Conservation (phyloP, 192 early-diverging fungal genomes). For the Backusella liffmaniae region DNA sequence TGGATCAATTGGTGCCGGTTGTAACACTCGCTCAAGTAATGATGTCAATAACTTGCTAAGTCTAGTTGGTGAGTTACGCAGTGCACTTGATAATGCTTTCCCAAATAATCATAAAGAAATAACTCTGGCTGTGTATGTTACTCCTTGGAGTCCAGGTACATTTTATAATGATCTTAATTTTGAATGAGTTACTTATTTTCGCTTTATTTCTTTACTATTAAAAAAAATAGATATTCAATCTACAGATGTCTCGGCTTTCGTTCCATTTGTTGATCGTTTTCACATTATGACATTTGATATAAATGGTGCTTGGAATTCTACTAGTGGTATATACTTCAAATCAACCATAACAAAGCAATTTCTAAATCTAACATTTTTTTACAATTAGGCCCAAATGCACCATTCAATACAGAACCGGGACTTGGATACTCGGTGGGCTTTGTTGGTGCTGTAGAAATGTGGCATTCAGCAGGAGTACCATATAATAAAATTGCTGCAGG, state of each 20-base stretch:
- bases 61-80: conserved; percentile 59
- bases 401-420: conserved; percentile 30
- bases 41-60: conserved; percentile 63
- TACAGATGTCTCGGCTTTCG: conserved; percentile 58
- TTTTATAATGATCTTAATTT: background rate
- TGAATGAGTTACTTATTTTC: background rate
- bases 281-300: conserved; percentile 70
- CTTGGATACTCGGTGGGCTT: conserved; percentile 40
- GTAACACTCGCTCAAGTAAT: conserved; percentile 51
- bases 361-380: background rate
- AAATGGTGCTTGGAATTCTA: conserved; percentile 55
- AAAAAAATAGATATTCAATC: conserved; percentile 22
- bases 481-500: conserved; percentile 61
- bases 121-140: conserved; percentile 62
- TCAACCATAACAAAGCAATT: background rate
- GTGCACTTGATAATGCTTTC: conserved; percentile 41
- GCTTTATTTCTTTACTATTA: background rate
- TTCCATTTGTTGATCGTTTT: conserved; percentile 56
- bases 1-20: conserved; percentile 55
- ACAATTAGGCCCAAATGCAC: conserved; percentile 41
- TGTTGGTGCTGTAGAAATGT: conserved; percentile 46
- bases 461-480: conserved; percentile 59
- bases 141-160: conserved; percentile 50
- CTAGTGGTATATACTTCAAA: conserved; percentile 26
- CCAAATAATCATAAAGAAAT: conserved; percentile 46